Evolutionary conservation across 192 early-diverging fungal species (phyloP).

Genomic region (Coemansia guatemalensis): DNA sequence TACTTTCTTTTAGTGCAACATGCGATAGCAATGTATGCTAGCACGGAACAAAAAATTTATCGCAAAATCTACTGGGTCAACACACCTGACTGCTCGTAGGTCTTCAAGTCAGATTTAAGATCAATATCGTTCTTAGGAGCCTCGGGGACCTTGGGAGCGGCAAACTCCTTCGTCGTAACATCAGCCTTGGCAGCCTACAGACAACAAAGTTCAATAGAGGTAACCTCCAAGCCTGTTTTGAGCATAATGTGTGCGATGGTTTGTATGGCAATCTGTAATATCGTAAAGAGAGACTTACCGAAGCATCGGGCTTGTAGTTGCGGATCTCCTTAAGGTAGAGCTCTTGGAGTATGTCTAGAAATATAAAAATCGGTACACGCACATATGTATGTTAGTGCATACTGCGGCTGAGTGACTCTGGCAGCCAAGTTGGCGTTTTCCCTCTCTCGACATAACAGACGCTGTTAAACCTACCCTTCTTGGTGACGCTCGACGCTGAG

Average conservation of each 20-base stretch:
- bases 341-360: conserved; percentile 46
- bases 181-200: conserved; percentile 39
- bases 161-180: conserved; percentile 44
- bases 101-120: conserved; percentile 36
- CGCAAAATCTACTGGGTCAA: conserved; percentile 21
- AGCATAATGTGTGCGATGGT: background rate
- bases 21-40: background rate
- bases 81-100: conserved; percentile 42
- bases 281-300: conserved; percentile 13
- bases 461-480: conserved; percentile 25
- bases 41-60: background rate
- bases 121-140: conserved; percentile 46
- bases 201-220: background rate
- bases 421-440: background rate
- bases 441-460: background rate
- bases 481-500: conserved; percentile 24
- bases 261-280: background rate
- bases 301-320: conserved; percentile 45
- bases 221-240: background rate
- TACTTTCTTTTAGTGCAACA: background rate
- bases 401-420: background rate
- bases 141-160: conserved; percentile 36
- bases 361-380: background rate
- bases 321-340: conserved; percentile 53
- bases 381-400: background rate